These are phyloP conservation scores for Triglochin maritima DNA, from an alignment of 106 monocot species.

Conservation along the genomic window DNA sequence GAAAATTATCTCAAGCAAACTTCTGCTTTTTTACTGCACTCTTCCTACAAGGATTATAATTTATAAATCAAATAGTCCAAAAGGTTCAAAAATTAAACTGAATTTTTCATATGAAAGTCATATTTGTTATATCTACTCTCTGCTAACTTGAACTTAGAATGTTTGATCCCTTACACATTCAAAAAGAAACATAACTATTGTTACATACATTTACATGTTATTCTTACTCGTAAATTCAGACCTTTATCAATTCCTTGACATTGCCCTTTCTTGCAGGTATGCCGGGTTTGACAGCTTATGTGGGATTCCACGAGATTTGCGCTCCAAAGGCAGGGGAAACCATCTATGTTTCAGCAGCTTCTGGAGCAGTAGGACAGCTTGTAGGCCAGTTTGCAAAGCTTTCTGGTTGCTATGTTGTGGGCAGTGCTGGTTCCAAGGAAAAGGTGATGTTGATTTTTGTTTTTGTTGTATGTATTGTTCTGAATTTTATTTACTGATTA, in stretches of 20 bases:
- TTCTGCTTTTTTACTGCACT: too few species aligned
- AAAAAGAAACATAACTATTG: too few species aligned
- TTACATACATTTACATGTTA: neutral
- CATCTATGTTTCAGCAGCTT: conserved; percentile 55
- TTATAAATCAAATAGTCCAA: too few species aligned
- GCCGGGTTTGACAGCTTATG: conserved; percentile 61
- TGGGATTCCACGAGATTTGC: conserved; percentile 47
- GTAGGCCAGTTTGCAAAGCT: conserved; percentile 62
- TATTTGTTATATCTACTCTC: too few species aligned
- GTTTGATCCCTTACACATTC: too few species aligned
- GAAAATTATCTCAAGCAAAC: too few species aligned
- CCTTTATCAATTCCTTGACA: too few species aligned
- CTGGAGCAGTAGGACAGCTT: conserved; percentile 56
- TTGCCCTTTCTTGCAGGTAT: conserved; percentile 20
- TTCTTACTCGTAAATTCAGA: neutral
- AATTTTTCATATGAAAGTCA: too few species aligned
- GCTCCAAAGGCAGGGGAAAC: conserved; percentile 54
- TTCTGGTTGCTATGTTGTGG: conserved; percentile 52
- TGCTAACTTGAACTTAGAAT: too few species aligned
- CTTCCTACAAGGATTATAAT: too few species aligned
- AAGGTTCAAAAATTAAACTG: too few species aligned
- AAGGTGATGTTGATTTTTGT: conserved; percentile 19
- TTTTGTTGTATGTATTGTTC: neutral
- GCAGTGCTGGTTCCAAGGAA: conserved; percentile 46
- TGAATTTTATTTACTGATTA: neutral